Conservation (phyloP, 805 yeast species). For the Wickerhamiella sorbophila region DNA sequence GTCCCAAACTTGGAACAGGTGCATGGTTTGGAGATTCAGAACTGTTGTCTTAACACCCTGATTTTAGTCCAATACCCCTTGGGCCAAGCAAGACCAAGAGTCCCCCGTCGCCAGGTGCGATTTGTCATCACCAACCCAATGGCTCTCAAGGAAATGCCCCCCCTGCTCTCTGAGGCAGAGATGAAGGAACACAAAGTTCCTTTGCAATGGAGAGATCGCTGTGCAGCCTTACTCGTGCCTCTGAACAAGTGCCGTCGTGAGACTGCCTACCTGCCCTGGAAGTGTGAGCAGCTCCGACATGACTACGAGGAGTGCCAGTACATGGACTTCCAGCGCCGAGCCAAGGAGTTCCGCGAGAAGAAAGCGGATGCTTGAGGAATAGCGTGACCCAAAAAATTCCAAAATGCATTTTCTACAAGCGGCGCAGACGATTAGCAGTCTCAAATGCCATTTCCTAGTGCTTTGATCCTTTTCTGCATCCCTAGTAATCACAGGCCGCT, state of each 20-base stretch:
- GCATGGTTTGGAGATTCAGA: no score
- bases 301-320: slow-evolving; percentile 77
- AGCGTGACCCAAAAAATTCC: neutral
- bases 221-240: slow-evolving; percentile 52
- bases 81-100: no score
- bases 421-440: neutral
- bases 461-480: neutral
- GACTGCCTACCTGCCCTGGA: slow-evolving; percentile 48
- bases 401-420: neutral
- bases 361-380: neutral
- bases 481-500: neutral
- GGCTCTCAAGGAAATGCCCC: slow-evolving; percentile 22
- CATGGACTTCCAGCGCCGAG: slow-evolving; percentile 67
- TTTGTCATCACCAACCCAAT: slow-evolving; percentile 8
- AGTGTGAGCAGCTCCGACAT: slow-evolving; percentile 64
- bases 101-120: no score
- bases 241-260: slow-evolving; percentile 48
- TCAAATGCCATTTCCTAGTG: neutral
- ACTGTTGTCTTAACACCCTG: no score
- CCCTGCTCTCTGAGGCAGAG: slow-evolving; percentile 53
- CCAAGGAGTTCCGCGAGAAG: slow-evolving; percentile 45
- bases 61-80: no score
- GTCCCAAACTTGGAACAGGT: no score
- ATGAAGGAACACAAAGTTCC: slow-evolving; percentile 71
- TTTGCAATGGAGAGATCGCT: slow-evolving; percentile 66